phyloP scores from a whole-genome alignment of 768 basidiomycete genomes.

The Trametes cubensis region DNA sequence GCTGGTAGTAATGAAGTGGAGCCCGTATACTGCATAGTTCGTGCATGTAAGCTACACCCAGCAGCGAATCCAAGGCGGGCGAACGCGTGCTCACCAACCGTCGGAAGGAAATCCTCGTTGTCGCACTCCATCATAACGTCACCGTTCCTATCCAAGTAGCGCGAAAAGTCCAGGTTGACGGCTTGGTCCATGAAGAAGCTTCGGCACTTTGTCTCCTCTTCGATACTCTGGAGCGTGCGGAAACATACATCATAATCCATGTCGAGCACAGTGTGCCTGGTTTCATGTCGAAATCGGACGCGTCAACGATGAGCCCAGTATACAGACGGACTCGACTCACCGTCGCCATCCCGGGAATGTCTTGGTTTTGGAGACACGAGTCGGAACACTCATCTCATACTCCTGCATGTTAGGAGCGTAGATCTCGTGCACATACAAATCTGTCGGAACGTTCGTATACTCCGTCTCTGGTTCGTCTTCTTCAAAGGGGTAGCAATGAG shows the following conservation, averaged over 20 bases:
- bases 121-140: neutral
- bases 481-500: neutral
- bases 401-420: no score
- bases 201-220: neutral
- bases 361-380: no score
- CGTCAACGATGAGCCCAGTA: no score
- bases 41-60: neutral
- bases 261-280: conserved; percentile 2
- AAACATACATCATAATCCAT: conserved; percentile 1
- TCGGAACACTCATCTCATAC: no score
- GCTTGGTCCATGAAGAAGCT: conserved; percentile 6
- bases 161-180: neutral
- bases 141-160: neutral
- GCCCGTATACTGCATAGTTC: neutral
- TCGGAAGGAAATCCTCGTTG: neutral
- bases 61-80: no score
- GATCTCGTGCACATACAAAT: neutral
- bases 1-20: neutral
- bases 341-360: neutral
- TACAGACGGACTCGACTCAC: neutral
- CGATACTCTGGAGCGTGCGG: neutral
- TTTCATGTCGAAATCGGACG: neutral
- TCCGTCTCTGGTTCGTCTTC: neutral
- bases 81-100: no score
- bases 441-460: neutral